Conservation (phyloP, 2,329 filamentous ascomycete species). For the Epichloe aotearoae region DNA sequence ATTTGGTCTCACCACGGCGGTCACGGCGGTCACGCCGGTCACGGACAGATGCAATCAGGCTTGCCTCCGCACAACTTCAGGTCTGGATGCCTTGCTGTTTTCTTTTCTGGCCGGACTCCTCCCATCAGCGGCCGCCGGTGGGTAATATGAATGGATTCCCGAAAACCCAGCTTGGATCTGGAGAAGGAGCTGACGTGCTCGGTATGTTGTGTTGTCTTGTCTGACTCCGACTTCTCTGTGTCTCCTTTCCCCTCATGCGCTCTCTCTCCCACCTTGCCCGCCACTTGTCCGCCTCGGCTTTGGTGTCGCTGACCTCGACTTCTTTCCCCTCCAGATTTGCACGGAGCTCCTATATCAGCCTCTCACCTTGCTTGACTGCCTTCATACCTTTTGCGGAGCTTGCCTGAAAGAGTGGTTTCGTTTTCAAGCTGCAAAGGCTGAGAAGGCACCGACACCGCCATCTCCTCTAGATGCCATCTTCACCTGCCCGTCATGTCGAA, state of each 20-base stretch:
- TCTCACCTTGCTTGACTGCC: slow-evolving; percentile 79
- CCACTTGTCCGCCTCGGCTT: not conserved
- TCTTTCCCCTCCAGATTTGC: slow-evolving; percentile 56
- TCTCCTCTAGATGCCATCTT: slow-evolving; percentile 41
- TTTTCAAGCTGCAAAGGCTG: slow-evolving; percentile 55
- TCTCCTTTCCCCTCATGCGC: slow-evolving; percentile 12
- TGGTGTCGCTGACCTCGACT: not conserved
- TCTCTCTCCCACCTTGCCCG: slow-evolving; percentile 4
- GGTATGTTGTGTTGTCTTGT: slow-evolving; percentile 38
- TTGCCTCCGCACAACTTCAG: not conserved
- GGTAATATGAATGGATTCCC: slow-evolving; percentile 34
- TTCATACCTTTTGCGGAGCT: slow-evolving; percentile 91
- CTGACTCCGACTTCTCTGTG: not conserved
- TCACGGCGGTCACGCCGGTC: not conserved
- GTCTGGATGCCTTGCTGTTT: not conserved
- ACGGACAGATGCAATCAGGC: not conserved
- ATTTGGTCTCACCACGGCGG: not conserved
- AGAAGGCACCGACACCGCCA: slow-evolving; percentile 35
- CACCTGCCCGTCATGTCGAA: slow-evolving; percentile 88
- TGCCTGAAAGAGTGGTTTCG: slow-evolving; percentile 95
- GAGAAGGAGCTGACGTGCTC: slow-evolving; percentile 94
- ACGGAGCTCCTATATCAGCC: slow-evolving; percentile 89
- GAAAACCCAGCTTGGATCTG: slow-evolving; percentile 50
- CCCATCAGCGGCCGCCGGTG: not conserved
- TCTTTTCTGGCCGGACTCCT: not conserved